Evolutionary conservation across 306 rosid species (phyloP), one percentile per base, ranked within the genome.

Genomic region (Trifolium dubium): DNA sequence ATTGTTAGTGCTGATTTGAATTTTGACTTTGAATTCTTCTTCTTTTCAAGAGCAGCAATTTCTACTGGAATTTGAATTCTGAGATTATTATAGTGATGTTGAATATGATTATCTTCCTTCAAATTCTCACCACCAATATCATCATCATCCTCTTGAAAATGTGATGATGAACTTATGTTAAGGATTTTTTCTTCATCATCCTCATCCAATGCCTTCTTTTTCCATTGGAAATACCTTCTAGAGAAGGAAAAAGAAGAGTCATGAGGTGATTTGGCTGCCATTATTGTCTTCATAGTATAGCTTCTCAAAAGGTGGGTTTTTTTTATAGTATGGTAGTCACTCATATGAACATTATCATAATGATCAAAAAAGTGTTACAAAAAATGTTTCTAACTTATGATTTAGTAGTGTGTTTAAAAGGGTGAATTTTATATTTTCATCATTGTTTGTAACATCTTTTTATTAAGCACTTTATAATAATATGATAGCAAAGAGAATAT

Each of bases 171-270:
- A 7, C 32, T 54, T 34, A 78, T 58, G 81, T 77, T 86, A 3
- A 84, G 75, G 79, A 85, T 41, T 68, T 71, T 87, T 46, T 84
- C 90, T 3, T 82, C 84, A 0, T 88, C 85, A 0, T 83, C 81
- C 0, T 83, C 87, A 1, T 81, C 86, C 17, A 66, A 55, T 6
- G 80, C 3, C 59, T 86, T 88, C 86, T 91, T 91, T 41, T 77
- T 94, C 90, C 92, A 88, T 35, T 87, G 88, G 84, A 94, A 88
- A 67, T 86, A 91, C 10, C 96, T 82, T 13, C 85, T 81, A 14
- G 99, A 94, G 89, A 94, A 88, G 32, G 99, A 94, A 88, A 89
- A 83, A 8, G 97, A 93, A 10, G 95, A 80, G 59, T 89, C 97
- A 0, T 87, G 90, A 2, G 91, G 89, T 44, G 95, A 80, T 41